These are phyloP conservation scores for Thyridium curvatum DNA, from an alignment of 2,329 filamentous ascomycete genomes.

Conservation along the genomic window DNA sequence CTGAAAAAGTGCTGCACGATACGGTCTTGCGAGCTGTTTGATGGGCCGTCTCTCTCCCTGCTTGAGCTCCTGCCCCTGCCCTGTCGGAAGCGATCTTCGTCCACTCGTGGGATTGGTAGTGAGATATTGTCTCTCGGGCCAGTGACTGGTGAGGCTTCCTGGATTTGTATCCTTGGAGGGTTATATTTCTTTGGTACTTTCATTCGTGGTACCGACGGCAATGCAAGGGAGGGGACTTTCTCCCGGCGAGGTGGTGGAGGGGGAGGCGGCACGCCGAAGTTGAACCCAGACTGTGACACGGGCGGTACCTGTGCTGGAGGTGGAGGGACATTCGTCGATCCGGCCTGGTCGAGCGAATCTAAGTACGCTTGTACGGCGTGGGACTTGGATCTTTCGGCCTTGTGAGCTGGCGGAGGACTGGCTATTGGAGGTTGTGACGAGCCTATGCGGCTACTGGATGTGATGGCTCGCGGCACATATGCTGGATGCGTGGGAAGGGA, in stretches of 20 bases:
- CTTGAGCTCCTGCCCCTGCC: not conserved
- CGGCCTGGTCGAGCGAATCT: slow-evolving; percentile 19
- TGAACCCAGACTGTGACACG: not conserved
- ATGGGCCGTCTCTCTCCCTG: too few relatives aligned
- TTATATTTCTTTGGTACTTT: slow-evolving; percentile 33
- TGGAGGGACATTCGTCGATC: slow-evolving; percentile 6
- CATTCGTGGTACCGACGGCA: slow-evolving; percentile 31
- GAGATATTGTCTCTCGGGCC: slow-evolving; percentile 17
- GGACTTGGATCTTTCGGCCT: slow-evolving; percentile 13
- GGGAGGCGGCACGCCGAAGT: slow-evolving; percentile 7
- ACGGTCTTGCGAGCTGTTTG: too few relatives aligned
- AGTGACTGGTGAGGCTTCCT: slow-evolving; percentile 19
- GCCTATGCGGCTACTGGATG: slow-evolving; percentile 8
- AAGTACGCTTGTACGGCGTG: slow-evolving; percentile 32
- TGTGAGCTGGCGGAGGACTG: not conserved
- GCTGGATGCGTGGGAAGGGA: slow-evolving; percentile 41
- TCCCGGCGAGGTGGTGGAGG: slow-evolving; percentile 15
- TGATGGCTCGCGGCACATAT: slow-evolving; percentile 33
- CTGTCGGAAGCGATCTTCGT: slow-evolving; percentile 15
- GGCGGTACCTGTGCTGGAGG: slow-evolving; percentile 10
- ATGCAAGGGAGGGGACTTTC: slow-evolving; percentile 24
- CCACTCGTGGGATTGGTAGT: not conserved
- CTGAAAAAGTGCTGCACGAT: too few relatives aligned
- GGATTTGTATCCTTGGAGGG: slow-evolving; percentile 26
- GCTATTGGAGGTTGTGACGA: not conserved